These are phyloP conservation scores for Hygrophorus russula DNA, from an alignment of 768 basidiomycete species.

Conservation along the genomic window DNA sequence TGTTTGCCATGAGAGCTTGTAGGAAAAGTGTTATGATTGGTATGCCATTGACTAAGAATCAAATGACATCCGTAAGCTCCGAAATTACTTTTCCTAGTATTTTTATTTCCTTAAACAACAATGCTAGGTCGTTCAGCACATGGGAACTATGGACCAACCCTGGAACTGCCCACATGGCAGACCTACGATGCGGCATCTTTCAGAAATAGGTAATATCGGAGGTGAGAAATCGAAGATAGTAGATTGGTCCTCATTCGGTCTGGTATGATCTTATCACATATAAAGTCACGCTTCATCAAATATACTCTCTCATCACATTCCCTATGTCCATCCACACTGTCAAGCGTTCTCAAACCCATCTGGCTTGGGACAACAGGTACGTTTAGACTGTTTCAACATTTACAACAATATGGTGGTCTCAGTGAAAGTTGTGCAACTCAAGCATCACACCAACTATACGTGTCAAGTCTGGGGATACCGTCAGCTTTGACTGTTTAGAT, in stretches of 20 bases:
- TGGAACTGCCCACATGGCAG: conserved; percentile 87
- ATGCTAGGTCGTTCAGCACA: conserved; percentile 61
- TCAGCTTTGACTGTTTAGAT: conserved; percentile 19
- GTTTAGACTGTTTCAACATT: background rate
- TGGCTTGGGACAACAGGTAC: conserved; percentile 54
- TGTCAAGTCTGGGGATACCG: conserved; percentile 40
- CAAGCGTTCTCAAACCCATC: conserved; percentile 38
- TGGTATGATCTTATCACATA: too few species aligned
- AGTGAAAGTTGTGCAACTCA: background rate
- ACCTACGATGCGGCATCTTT: conserved; percentile 72
- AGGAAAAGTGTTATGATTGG: conserved; percentile 96
- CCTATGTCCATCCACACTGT: conserved; percentile 41
- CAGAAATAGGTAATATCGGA: conserved; percentile 29
- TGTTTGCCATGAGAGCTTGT: conserved; percentile 97
- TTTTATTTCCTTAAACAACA: background rate
- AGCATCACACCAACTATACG: conserved; percentile 43
- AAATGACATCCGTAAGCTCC: conserved; percentile 63
- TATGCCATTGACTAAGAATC: conserved; percentile 59
- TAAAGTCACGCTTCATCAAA: too few species aligned
- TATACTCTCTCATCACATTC: background rate
- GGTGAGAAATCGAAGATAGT: background rate
- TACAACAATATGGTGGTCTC: background rate
- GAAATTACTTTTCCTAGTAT: background rate
- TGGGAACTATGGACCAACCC: conserved; percentile 77
- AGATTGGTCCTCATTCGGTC: background rate